Evolutionary conservation across 1,284 basidiomycete genomes (phyloP), one percentile per base, ranked within the genome.

Genomic region (Neolentinus lepideus): DNA sequence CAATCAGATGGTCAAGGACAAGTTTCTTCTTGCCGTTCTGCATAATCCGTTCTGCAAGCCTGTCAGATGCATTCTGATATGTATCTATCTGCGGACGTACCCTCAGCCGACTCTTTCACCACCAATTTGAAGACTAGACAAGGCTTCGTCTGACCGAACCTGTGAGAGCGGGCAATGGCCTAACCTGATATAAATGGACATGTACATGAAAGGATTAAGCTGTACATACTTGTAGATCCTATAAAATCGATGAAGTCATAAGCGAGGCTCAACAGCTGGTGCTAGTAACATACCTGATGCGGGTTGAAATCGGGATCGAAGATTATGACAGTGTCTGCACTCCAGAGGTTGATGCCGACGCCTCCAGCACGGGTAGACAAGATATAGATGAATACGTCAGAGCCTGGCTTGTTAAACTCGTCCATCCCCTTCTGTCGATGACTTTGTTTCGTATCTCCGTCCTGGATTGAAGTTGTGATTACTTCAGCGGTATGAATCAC

Each of bases 251-350:
- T 52, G 22, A 50, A 21, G 9, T 47, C 8, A 21, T 50, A 12
- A 50, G 27, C 12, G 47, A 25, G 22, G 11, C 24, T 24, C 9
- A 16, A 25, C 43, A 46, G 4, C 43, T 19, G 43, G 16, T 6
- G 46, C 56, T 54, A 56, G 29, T 46, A 3, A 68, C 75, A 31
- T 55, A 85, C 90, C 71, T 91, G 87, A 70, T 96, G 94, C 14
- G 94, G 94, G 64, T 98, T 98, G 71, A 94, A 98, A 72, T 98
- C 94, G 0, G 91, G 90, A 65, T 95, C 94, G 63, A 85, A 89
- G 53, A 98, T 85, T 57, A 98, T 94, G 48, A 98, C 94, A 1
- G 91, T 94, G 63, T 95, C 92, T 33, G 93, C 92, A 56, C 75
- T 87, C 80, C 78, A 87, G 51, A 97, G 78, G 66, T 97, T 98